Conservation (phyloP, 257 asterid species). For the Euphrasia confusa region DNA sequence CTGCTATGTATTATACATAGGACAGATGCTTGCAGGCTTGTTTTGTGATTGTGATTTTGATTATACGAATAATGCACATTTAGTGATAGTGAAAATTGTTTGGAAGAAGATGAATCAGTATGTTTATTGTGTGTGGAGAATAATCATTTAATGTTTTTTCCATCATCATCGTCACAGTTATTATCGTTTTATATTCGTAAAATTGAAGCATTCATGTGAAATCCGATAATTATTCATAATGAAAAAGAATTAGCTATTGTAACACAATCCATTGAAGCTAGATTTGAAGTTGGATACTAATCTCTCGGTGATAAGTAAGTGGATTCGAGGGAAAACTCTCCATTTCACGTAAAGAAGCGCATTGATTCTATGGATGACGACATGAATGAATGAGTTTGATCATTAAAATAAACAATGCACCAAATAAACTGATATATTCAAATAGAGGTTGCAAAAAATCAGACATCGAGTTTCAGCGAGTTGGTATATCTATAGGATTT, state of each 20-base stretch:
- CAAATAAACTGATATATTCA: not conserved
- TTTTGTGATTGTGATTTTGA: slow-evolving; percentile 14
- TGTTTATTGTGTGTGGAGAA: too few species aligned
- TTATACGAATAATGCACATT: not conserved
- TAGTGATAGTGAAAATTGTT: not conserved
- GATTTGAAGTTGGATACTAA: not conserved
- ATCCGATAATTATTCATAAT: not conserved
- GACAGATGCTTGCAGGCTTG: too few species aligned
- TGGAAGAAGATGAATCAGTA: not conserved
- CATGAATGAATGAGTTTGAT: not conserved
- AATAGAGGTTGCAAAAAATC: not conserved
- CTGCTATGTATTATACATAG: not conserved
- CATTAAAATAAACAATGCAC: not conserved
- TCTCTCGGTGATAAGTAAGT: not conserved
- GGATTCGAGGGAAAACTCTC: not conserved
- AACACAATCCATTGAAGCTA: not conserved
- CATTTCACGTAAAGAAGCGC: not conserved
- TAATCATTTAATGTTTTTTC: too few species aligned
- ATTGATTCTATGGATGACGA: not conserved
- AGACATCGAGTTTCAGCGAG: not conserved
- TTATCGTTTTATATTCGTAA: not conserved
- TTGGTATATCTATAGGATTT: not conserved
- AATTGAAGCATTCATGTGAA: not conserved
- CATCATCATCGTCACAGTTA: too few species aligned
- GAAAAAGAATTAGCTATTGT: not conserved